phyloP scores from a whole-genome alignment of 768 basidiomycete genomes.

The Suillus alpinus region DNA sequence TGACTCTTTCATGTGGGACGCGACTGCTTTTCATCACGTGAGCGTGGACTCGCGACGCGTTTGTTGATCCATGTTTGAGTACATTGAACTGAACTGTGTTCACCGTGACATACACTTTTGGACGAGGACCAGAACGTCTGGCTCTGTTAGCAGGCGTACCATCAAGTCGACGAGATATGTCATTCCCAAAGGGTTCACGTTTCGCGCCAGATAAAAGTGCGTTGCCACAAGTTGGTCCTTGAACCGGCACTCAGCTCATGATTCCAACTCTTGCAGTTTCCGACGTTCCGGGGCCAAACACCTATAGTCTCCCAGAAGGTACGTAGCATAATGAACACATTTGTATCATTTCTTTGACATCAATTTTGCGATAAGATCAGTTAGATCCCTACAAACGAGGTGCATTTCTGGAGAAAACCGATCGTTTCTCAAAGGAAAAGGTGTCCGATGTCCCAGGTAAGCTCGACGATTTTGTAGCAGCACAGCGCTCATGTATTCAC shows the following conservation, averaged over 20 bases:
- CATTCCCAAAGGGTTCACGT: slow-evolving; percentile 50
- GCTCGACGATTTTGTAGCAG: slow-evolving; percentile 5
- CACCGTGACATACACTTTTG: not conserved
- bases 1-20: not conserved
- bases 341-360: not conserved
- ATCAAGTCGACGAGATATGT: slow-evolving; percentile 10
- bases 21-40: slow-evolving; percentile 27
- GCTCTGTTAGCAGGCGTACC: not conserved
- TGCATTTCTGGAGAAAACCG: slow-evolving; percentile 55
- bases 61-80: slow-evolving; percentile 20
- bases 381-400: slow-evolving; percentile 55
- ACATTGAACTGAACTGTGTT: not conserved
- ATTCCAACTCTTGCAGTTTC: slow-evolving; percentile 5
- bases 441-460: slow-evolving; percentile 41
- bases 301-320: slow-evolving; percentile 46
- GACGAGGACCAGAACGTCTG: not conserved
- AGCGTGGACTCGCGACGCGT: slow-evolving; percentile 14
- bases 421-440: slow-evolving; percentile 48
- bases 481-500: not conserved
- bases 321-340: not conserved
- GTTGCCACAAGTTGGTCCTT: not conserved
- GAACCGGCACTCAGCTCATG: not conserved
- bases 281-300: slow-evolving; percentile 55
- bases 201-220: slow-evolving; percentile 42
- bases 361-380: slow-evolving; percentile 34